Base-by-base conservation (phyloP, 2,329 filamentous ascomycete genomes). In the Colletotrichum nymphaeae region DNA sequence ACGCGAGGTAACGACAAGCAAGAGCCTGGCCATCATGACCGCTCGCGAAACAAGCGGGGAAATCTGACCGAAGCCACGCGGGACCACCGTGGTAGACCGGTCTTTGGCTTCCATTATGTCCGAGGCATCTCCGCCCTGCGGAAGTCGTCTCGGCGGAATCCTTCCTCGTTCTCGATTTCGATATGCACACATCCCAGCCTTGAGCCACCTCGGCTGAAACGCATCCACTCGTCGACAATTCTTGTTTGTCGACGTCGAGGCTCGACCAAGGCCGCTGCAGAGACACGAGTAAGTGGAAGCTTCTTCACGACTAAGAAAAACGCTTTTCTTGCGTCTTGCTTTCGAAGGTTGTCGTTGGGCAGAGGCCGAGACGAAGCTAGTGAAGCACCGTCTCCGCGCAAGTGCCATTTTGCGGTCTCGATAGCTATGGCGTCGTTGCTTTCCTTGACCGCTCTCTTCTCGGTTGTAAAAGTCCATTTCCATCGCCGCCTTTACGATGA, bases 371-470 rank as follows among this genome's bases (percentile, higher is more conserved):
- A 73, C 66, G 66, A 60, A 69, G 59, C 70, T 72, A 64, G 42
- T 55, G 59, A 64, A 28, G 53, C 66, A 56, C 66, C 30, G 49
- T 59, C 56, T 42, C 24, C 16, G 37, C 58, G 66, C 69, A 72
- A 69, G 69, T 72, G 69, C 69, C 66, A 59, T 63, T 59, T 32
- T 72, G 65, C 59, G 69, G 69, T 72, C 69, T 69, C 22, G 52
- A 69, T 63, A n/a, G 12, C 42, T 26, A 49, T 26, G 42, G 42
- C 55, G 53, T 30, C 63, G 35, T 57, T 30, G 49, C 32, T 37
- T 49, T 24, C 35, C 58, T 56, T 49, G 35, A 53, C 46, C n/a
- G 58, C 28, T 24, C 42, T 64, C 32, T 26, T 35, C 35, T 42
- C 42, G 42, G 28, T 32, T 65, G 22, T 28, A 59, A 59, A 59